Base-by-base conservation (phyloP, 306 rosid species). In the Quercus dentata region DNA sequence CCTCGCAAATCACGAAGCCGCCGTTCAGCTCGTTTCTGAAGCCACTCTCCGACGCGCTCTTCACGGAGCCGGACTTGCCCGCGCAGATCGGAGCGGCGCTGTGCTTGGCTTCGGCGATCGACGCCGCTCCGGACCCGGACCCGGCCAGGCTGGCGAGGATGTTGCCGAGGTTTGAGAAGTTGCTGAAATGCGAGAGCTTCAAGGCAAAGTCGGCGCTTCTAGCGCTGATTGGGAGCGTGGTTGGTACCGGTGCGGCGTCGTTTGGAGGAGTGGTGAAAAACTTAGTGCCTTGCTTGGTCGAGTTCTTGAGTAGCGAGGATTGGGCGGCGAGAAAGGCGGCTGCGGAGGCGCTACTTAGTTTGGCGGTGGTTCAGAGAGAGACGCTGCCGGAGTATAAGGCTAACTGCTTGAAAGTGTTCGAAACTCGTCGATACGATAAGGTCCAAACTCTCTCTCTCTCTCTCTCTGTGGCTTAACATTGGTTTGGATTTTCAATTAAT, bases 291-390 rank as follows among this genome's bases (percentile, higher is more conserved):
- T 86, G 92, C 83, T 41, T 93, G 80, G 82, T 89, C 76, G 91
- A 79, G 33, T 85, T 88, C 73, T 80, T 96, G 74, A 79, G 93
- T 77, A 86, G 84, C 72, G 82, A 82, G 12, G 98, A 96, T 63
- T 96, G 99, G 99, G 91, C 97, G 19, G 92, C 91, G 57, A 87
- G 99, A 80, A 96, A 93, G 83, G 92, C 97, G 4, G 86, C 97
- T n/a, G 94, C 97, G 6, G 99, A 93, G 88, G 87, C 96, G 8
- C 85, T 96, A 56, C 55, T 74, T 52, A 86, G 87, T 80, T 76
- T 96, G 75, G 98, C 99, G 3, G 78, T 74, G 17, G 86, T 77
- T 71, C 92, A 91, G 89, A 85, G 88, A 75, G 91, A 91, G 20
- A 21, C 63, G 51, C 77, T 96, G 52, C 67, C 94, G 38, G 99